Conservation (phyloP, 2,329 filamentous ascomycete genomes). For the Aspergillus sp. region DNA sequence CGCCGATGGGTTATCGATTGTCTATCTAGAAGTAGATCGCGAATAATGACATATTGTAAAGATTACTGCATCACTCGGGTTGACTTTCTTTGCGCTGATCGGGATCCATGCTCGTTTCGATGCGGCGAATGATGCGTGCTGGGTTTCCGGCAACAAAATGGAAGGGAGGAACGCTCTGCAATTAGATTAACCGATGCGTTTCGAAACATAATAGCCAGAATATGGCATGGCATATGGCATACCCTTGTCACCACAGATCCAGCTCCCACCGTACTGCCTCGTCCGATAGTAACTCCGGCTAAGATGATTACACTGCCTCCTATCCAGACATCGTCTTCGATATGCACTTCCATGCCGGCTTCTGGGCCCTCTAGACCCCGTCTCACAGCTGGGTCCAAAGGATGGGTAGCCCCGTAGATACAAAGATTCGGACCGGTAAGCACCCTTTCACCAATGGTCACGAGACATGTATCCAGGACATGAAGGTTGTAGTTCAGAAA, state of each 20-base stretch:
- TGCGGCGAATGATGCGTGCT: slow-evolving; percentile 25
- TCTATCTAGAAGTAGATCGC: neutral
- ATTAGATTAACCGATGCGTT: slow-evolving; percentile 5
- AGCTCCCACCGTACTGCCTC: slow-evolving; percentile 45
- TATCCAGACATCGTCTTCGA: slow-evolving; percentile 54
- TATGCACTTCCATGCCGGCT: slow-evolving; percentile 51
- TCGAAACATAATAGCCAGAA: neutral
- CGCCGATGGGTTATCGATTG: neutral
- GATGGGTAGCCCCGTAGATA: slow-evolving; percentile 57
- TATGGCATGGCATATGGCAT: neutral
- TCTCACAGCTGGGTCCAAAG: slow-evolving; percentile 52
- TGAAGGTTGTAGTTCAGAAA: slow-evolving; percentile 59
- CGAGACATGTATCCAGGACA: slow-evolving; percentile 55
- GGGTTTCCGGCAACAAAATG: slow-evolving; percentile 33
- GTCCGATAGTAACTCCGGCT: slow-evolving; percentile 46
- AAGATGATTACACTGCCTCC: slow-evolving; percentile 50
- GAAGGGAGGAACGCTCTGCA: slow-evolving; percentile 30
- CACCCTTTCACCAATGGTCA: slow-evolving; percentile 55
- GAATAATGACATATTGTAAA: neutral
- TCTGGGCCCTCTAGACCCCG: slow-evolving; percentile 49
- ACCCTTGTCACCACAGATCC: slow-evolving; percentile 44
- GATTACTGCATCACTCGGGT: neutral
- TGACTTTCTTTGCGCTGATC: slow-evolving; percentile 7
- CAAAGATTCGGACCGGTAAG: slow-evolving; percentile 57
- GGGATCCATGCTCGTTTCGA: slow-evolving; percentile 30